phyloP scores from a whole-genome alignment of 495 filamentous ascomycete genomes.

The Neurospora sublineolata region DNA sequence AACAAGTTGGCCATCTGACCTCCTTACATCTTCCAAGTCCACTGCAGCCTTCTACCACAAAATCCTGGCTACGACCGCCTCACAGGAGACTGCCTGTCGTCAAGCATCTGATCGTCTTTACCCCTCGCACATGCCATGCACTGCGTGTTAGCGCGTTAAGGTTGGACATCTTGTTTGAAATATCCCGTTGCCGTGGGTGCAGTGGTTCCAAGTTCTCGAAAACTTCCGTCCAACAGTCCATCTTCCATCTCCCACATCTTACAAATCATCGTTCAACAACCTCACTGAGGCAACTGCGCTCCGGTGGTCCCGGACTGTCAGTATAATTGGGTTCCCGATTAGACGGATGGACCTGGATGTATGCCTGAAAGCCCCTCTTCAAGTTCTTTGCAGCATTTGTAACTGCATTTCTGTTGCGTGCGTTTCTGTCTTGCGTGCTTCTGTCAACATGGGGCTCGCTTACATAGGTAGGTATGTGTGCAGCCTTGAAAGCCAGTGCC shows the following conservation, averaged over 20 bases:
- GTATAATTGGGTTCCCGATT: not conserved
- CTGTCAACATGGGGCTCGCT: not conserved
- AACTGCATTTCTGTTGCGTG: not conserved
- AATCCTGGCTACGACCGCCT: not conserved
- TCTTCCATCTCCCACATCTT: not conserved
- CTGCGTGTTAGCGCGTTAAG: not conserved
- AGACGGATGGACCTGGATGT: not conserved
- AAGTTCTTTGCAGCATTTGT: not conserved
- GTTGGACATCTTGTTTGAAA: not conserved
- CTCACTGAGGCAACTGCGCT: not conserved
- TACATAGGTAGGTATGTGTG: not conserved
- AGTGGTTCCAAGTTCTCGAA: not conserved
- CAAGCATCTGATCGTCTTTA: too few relatives aligned
- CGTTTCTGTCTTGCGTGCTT: not conserved
- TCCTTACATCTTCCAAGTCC: not conserved
- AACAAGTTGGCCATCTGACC: not conserved
- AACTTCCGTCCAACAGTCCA: not conserved
- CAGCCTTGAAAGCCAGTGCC: not conserved
- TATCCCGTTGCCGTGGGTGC: not conserved
- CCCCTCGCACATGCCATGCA: too few relatives aligned
- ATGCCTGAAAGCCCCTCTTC: not conserved
- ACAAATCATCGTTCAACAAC: not conserved
- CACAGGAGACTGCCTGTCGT: not conserved
- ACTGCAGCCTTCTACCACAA: not conserved
- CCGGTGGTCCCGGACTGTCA: not conserved